A percentile compares a stretch with the other conserved stretches of the same genome.
phyloP scores from a whole-genome alignment of 176 grass and related monocot species.

The Tillandsia leiboldiana region DNA sequence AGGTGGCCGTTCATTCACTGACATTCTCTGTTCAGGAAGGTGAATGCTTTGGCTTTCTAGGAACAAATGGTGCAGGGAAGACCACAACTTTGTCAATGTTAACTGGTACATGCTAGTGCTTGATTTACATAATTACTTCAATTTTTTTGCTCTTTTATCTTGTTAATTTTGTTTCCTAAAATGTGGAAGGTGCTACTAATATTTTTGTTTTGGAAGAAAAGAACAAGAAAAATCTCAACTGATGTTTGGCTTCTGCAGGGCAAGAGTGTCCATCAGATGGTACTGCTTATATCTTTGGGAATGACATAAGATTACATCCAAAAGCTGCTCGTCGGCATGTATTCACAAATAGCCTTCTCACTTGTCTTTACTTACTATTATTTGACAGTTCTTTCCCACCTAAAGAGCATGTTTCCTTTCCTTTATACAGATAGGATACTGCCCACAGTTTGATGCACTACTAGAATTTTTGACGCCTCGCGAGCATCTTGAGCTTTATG shows the following conservation, averaged over 20 bases:
- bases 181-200: no score
- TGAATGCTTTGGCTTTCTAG: conserved; percentile 48
- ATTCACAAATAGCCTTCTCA: conserved; percentile 11
- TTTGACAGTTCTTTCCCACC: conserved; percentile 7
- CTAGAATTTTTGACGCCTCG: conserved; percentile 39
- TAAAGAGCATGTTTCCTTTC: conserved; percentile 12
- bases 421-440: conserved; percentile 41
- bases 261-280: conserved; percentile 42
- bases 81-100: conserved; percentile 51
- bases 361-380: conserved; percentile 2
- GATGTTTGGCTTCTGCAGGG: conserved; percentile 9
- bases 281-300: conserved; percentile 41
- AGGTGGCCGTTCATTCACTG: conserved; percentile 33
- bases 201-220: no score
- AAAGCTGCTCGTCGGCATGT: conserved; percentile 39
- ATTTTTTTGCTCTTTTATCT: neutral
- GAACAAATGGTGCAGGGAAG: conserved; percentile 47
- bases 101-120: conserved; percentile 25
- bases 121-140: neutral
- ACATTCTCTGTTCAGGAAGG: conserved; percentile 41
- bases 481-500: conserved; percentile 48
- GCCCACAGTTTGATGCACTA: conserved; percentile 48
- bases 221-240: no score
- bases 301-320: conserved; percentile 40
- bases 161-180: neutral